phyloP scores from a whole-genome alignment of 2,329 filamentous ascomycete species.

The Leptographium flavum region DNA sequence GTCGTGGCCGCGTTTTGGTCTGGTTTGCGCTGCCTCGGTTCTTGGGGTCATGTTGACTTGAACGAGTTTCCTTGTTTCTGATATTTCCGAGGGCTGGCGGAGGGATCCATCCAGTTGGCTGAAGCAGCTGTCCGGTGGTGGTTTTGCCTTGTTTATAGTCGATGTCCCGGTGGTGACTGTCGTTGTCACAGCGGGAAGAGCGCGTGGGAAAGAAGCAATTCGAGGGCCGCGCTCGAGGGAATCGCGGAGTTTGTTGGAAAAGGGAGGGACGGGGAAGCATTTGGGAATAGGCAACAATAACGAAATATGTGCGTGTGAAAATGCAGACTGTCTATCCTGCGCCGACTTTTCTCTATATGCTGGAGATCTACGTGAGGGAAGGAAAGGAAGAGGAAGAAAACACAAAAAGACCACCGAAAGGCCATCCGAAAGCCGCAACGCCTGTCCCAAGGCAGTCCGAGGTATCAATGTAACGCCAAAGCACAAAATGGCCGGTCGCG shows the following conservation, averaged over 20 bases:
- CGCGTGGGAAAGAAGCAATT: background rate
- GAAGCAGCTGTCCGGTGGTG: background rate
- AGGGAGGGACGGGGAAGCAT: background rate
- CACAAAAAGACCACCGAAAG: background rate
- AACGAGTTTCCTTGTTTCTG: background rate
- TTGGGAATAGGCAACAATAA: slow-evolving; percentile 2
- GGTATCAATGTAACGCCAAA: background rate
- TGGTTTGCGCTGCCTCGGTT: background rate
- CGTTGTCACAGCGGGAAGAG: background rate
- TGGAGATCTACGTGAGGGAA: no score
- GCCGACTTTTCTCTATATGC: background rate
- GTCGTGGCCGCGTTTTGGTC: background rate
- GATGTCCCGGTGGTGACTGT: background rate
- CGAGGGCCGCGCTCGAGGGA: background rate
- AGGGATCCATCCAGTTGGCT: no score
- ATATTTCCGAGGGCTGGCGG: background rate
- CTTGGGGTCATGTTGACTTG: background rate
- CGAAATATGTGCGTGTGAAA: slow-evolving; percentile 1
- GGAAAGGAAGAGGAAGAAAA: background rate
- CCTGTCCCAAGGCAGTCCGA: background rate
- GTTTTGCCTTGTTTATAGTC: background rate
- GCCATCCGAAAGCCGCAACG: background rate
- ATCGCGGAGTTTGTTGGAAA: slow-evolving; percentile 1
- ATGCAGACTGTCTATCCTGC: background rate
- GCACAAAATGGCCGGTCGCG: background rate